Percentiles rank a stretch among this genome's conserved stretches.
phyloP scores from a whole-genome alignment of 1,284 basidiomycete species.

The Anthracocystis panici-leucophaei region DNA sequence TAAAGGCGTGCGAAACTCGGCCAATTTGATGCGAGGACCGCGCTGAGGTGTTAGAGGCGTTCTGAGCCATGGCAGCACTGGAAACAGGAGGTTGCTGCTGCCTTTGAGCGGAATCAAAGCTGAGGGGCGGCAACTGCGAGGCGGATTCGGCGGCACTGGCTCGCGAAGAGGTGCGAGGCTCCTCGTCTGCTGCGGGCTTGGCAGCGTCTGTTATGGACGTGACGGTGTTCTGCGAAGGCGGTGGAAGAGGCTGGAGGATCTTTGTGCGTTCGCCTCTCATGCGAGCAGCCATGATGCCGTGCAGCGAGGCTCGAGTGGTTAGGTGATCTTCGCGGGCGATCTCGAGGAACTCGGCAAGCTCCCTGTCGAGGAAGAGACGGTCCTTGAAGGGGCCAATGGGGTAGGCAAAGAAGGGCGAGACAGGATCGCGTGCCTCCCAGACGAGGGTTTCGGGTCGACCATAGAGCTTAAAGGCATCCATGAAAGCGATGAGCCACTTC shows the following conservation, averaged over 20 bases:
- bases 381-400: slow-evolving; percentile 71
- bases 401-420: slow-evolving; percentile 68
- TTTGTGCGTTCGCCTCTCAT: slow-evolving; percentile 68
- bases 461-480: slow-evolving; percentile 69
- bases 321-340: slow-evolving; percentile 77
- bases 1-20: slow-evolving; percentile 29
- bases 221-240: slow-evolving; percentile 39
- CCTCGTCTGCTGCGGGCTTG: slow-evolving; percentile 9
- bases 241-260: slow-evolving; percentile 64
- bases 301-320: slow-evolving; percentile 57
- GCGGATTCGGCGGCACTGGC: slow-evolving; percentile 22
- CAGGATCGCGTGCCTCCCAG: slow-evolving; percentile 72
- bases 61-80: slow-evolving; percentile 1
- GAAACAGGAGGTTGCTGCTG: slow-evolving; percentile 18
- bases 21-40: slow-evolving; percentile 14
- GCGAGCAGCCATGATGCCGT: slow-evolving; percentile 67
- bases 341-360: slow-evolving; percentile 82
- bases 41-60: slow-evolving; percentile 7
- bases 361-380: slow-evolving; percentile 87
- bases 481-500: slow-evolving; percentile 83
- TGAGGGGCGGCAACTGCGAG: slow-evolving; percentile 50
- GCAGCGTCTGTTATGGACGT: slow-evolving; percentile 3
- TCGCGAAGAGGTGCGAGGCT: slow-evolving; percentile 21
- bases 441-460: slow-evolving; percentile 60
- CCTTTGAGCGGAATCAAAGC: slow-evolving; percentile 35